Percentiles rank a stretch among this genome's conserved stretches.
Conservation (phyloP, 345 rosid genomes). For the Acer saccharum region DNA sequence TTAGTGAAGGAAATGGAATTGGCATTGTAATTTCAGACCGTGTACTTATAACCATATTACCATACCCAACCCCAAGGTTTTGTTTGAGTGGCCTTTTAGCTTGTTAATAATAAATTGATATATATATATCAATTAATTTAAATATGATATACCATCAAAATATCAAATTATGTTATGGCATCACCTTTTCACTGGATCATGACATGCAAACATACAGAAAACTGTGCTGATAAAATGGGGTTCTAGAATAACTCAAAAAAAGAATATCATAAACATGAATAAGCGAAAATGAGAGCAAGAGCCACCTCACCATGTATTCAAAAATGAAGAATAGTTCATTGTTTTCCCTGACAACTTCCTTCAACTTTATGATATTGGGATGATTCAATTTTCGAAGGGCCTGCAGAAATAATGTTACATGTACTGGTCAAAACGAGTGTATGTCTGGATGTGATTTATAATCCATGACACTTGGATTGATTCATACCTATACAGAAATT, state of each 20-base stretch:
- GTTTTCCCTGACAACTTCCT: constrained; percentile 90
- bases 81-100: neutral
- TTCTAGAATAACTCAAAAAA: neutral
- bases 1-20: neutral
- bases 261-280: neutral
- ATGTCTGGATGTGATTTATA: neutral
- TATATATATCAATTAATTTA: constrained; percentile 1
- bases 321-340: constrained; percentile 87
- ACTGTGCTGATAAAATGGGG: neutral
- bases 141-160: neutral
- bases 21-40: neutral
- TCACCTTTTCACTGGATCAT: neutral
- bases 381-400: constrained; percentile 88
- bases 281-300: constrained; percentile 6
- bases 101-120: neutral
- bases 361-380: constrained; percentile 81
- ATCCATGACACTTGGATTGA: constrained; percentile 9
- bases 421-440: neutral
- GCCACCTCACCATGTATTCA: constrained; percentile 80
- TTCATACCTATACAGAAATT: constrained; percentile 1
- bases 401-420: constrained; percentile 45
- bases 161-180: neutral
- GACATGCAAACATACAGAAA: neutral
- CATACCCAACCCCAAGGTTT: neutral
- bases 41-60: neutral